Conservation (phyloP, 1,139 yeast genomes). For the Kodamaea fungicola region DNA sequence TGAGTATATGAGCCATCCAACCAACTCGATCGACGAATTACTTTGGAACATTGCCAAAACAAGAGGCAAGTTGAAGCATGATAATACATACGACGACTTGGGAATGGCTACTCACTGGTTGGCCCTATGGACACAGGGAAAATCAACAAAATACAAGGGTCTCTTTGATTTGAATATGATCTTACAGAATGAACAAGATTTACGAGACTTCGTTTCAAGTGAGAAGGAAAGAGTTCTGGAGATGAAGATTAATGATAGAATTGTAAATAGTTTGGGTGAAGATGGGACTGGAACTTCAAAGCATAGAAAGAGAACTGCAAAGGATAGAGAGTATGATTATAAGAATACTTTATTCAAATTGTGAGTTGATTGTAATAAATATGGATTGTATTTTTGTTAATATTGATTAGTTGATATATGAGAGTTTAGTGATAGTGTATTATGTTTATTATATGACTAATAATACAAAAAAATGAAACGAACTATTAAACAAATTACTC, state of each 20-base stretch:
- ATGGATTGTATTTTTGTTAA: too few relatives aligned
- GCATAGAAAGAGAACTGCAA: slow-evolving; percentile 42
- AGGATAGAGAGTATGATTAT: slow-evolving; percentile 43
- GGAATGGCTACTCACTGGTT: slow-evolving; percentile 72
- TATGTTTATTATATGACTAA: too few relatives aligned
- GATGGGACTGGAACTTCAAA: slow-evolving; percentile 38
- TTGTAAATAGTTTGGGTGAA: slow-evolving; percentile 35
- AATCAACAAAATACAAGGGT: slow-evolving; percentile 28
- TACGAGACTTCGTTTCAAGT: slow-evolving; percentile 21
- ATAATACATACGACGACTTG: slow-evolving; percentile 47
- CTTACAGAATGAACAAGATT: slow-evolving; percentile 23
- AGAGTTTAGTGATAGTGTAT: too few relatives aligned
- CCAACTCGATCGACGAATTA: slow-evolving; percentile 68
- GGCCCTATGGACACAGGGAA: slow-evolving; percentile 64
- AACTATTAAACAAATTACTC: too few relatives aligned
- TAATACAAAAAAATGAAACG: too few relatives aligned
- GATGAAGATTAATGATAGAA: slow-evolving; percentile 28
- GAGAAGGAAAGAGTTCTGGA: slow-evolving; percentile 31
- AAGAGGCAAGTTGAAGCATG: slow-evolving; percentile 30
- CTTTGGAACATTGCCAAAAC: slow-evolving; percentile 52
- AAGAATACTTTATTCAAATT: slow-evolving; percentile 40
- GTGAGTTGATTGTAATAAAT: too few relatives aligned
- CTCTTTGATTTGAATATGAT: slow-evolving; percentile 39
- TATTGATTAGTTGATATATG: too few relatives aligned
- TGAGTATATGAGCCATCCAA: slow-evolving; percentile 56